Percentiles rank a stretch among this genome's conserved stretches.
Evolutionary conservation across 768 basidiomycete genomes (phyloP).

Genomic region (Cyathus striatus): DNA sequence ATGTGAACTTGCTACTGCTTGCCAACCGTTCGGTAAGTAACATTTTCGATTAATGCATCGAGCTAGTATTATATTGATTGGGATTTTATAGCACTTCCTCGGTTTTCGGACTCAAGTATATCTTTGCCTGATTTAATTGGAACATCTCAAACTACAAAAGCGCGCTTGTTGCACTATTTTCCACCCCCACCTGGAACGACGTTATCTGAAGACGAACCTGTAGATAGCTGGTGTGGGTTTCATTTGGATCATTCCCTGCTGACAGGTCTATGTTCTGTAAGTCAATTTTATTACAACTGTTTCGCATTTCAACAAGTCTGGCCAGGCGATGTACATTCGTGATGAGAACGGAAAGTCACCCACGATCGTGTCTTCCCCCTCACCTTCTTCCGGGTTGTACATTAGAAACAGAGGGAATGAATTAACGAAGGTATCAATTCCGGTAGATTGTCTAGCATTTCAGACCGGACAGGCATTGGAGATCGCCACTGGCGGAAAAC

Average conservation of each 20-base stretch:
- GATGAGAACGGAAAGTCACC: slow-evolving; percentile 37
- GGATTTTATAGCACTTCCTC: slow-evolving; percentile 48
- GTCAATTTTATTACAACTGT: slow-evolving; percentile 10
- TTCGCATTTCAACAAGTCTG: slow-evolving; percentile 2
- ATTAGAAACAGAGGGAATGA: slow-evolving; percentile 81
- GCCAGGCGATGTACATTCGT: slow-evolving; percentile 79
- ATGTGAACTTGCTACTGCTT: slow-evolving; percentile 75
- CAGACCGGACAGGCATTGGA: slow-evolving; percentile 97
- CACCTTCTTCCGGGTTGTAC: slow-evolving; percentile 79
- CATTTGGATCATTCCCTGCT: slow-evolving; percentile 89
- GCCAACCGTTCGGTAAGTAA: slow-evolving; percentile 80
- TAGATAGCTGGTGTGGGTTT: slow-evolving; percentile 94
- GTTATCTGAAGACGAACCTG: slow-evolving; percentile 48
- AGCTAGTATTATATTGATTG: background rate
- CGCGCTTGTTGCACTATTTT: slow-evolving; percentile 94
- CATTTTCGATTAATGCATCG: background rate
- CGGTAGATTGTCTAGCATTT: slow-evolving; percentile 82
- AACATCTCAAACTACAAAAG: slow-evolving; percentile 82
- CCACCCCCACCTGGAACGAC: slow-evolving; percentile 48
- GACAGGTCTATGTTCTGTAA: slow-evolving; percentile 88
- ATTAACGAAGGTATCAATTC: slow-evolving; percentile 82
- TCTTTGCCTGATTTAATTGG: slow-evolving; percentile 71
- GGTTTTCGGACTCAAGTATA: slow-evolving; percentile 59
- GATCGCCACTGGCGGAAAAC: slow-evolving; percentile 72
- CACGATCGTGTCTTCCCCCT: slow-evolving; percentile 57